Evolutionary conservation across 192 early-diverging fungal species (phyloP), one percentile per base, ranked within the genome.

Genomic region (Phlyctochytrium arcticum): DNA sequence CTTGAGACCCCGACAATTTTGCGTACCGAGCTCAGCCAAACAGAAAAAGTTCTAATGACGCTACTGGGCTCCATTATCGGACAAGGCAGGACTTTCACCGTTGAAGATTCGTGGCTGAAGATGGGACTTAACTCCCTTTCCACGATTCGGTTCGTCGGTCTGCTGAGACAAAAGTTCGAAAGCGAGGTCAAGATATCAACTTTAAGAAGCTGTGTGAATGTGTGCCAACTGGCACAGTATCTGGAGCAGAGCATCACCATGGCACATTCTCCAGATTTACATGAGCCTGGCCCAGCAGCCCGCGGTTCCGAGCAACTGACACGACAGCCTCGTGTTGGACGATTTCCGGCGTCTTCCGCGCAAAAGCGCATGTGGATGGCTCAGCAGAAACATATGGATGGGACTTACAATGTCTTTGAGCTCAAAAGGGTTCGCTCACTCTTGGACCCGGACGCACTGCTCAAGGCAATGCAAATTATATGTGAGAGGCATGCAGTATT

Each of bases 361-460:
- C 60, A 62, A 30, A 17, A 62, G 47, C 60, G 60, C 8, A 49
- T 62, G 46, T 62, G 60, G 60, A 39, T 62, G 6, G 60, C 60
- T 7, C 60, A 62, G 47, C 15, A 62, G 5, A 62, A 19, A 4
- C 24, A 17, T 12, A 50, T 48, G 4, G 60, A 62, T 31, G 48
- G 23, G 17, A 30, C 60, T 9, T 62, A 62, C 48, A 39, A 62
- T 23, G 26, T 62, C 31, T 47, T 24, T 6, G 23, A 62, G 15
- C 8, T 62, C 6, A 10, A 7, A 27, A 10, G 47, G 7, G 31
- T 62, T 32, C 23, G 27, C 6, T 6, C 5, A 7, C 19, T 47
- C 15, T 33, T 62, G 5, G 10, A 50, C 4, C 47, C 60, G n/a
- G 23, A 6, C n/a, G 32, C 17, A 7, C 48, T 62, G 12, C 5